A percentile compares a stretch with the other conserved stretches of the same genome.
These are phyloP conservation scores for Thoreauomyces humboldtii DNA, from an alignment of 192 early-diverging fungal genomes.

Conservation along the genomic window DNA sequence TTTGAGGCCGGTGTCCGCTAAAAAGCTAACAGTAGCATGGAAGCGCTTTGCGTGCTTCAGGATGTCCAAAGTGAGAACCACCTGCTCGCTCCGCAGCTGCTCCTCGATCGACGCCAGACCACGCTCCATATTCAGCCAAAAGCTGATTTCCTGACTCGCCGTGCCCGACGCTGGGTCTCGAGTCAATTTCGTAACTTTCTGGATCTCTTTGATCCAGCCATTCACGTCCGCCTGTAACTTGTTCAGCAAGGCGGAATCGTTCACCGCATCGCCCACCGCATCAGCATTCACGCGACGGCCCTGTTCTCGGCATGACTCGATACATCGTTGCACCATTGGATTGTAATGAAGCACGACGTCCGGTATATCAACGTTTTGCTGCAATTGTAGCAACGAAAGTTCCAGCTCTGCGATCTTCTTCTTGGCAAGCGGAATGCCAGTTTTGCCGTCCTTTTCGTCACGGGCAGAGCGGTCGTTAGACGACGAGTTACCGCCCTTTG, in stretches of 20 bases:
- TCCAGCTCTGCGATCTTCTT: constrained; percentile 99
- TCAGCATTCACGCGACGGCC: constrained; percentile 69
- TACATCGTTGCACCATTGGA: constrained; percentile 63
- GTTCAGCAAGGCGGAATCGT: constrained; percentile 88
- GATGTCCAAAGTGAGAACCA: constrained; percentile 87
- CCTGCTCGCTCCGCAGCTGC: constrained; percentile 82
- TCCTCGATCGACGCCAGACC: constrained; percentile 91
- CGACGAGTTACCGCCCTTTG: constrained; percentile 47
- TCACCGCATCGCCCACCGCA: constrained; percentile 63
- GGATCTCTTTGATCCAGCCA: constrained; percentile 99
- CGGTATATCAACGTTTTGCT: constrained; percentile 98
- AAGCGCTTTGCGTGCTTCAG: constrained; percentile 97
- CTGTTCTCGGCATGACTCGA: constrained; percentile 60
- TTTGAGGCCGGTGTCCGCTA: constrained; percentile 96
- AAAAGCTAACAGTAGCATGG: constrained; percentile 96
- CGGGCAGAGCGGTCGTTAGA: background rate
- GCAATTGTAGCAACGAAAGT: constrained; percentile 87
- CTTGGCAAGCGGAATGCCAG: constrained; percentile 91
- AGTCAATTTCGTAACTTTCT: constrained; percentile 93
- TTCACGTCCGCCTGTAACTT: constrained; percentile 94
- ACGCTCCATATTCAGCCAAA: constrained; percentile 97
- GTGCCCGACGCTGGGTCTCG: constrained; percentile 90
- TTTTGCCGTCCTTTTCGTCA: constrained; percentile 69
- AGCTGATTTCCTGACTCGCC: constrained; percentile 98
- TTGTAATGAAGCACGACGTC: constrained; percentile 85